phyloP scores from a whole-genome alignment of 2,329 filamentous ascomycete genomes.

The Phyllosticta ampelicida region DNA sequence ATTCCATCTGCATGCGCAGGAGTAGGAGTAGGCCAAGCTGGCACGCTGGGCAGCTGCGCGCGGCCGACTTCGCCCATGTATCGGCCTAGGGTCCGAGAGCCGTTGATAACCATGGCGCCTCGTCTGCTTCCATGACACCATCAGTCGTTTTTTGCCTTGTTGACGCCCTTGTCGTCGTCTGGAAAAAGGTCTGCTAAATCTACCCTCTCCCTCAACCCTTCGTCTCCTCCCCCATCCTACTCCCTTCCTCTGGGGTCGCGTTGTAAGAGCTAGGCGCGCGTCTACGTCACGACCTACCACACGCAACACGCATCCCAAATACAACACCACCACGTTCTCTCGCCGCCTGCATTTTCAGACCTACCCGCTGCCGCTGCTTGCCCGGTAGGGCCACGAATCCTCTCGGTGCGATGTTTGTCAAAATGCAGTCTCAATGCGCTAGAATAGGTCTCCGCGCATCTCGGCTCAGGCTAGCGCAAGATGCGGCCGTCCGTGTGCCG shows the following conservation, averaged over 20 bases:
- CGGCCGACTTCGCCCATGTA: neutral
- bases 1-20: neutral
- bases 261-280: neutral
- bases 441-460: slow-evolving; percentile 7
- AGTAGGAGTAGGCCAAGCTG: neutral
- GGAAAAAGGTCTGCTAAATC: neutral
- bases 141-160: no score
- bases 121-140: neutral
- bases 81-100: neutral
- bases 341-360: neutral
- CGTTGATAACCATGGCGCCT: neutral
- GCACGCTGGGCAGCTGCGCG: neutral
- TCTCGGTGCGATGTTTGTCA: neutral
- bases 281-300: neutral
- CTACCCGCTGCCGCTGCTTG: neutral
- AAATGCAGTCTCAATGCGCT: slow-evolving; percentile 11
- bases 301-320: neutral
- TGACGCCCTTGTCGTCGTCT: neutral
- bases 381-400: neutral
- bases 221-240: neutral
- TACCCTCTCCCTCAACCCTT: neutral
- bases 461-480: slow-evolving; percentile 3
- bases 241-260: neutral
- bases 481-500: neutral
- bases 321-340: neutral